These are phyloP conservation scores for Pyrenophora seminiperda DNA, from an alignment of 2,329 filamentous ascomycete species.

Conservation along the genomic window DNA sequence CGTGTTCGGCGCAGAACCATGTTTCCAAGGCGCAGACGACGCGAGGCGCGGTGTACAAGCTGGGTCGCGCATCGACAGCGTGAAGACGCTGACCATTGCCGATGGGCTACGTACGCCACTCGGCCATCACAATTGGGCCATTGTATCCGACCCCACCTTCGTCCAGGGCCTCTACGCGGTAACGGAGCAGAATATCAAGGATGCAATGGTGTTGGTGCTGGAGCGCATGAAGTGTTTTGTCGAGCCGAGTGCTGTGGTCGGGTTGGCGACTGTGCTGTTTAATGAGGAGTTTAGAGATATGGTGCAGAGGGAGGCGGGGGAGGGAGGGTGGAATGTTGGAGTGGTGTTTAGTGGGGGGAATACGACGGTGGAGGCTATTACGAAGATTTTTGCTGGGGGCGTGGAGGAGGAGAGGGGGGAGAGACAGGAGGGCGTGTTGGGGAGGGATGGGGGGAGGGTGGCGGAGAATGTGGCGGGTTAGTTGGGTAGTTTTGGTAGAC, in stretches of 20 bases:
- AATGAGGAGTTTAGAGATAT: constrained; percentile 76
- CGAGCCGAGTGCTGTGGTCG: constrained; percentile 86
- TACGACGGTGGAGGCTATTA: constrained; percentile 66
- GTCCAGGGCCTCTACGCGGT: constrained; percentile 75
- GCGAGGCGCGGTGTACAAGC: constrained; percentile 70
- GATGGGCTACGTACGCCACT: constrained; percentile 88
- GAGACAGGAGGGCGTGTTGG: constrained; percentile 49
- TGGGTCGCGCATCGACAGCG: constrained; percentile 67
- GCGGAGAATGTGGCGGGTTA: constrained; percentile 57
- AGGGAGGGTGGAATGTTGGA: constrained; percentile 73
- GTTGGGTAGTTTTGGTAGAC: neutral
- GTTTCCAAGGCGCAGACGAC: constrained; percentile 83
- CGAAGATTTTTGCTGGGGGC: constrained; percentile 58
- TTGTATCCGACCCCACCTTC: constrained; percentile 74
- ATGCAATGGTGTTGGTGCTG: constrained; percentile 75
- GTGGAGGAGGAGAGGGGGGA: constrained; percentile 37
- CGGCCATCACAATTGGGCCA: constrained; percentile 73
- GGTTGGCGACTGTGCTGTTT: constrained; percentile 78
- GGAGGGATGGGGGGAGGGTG: constrained; percentile 47
- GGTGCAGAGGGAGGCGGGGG: constrained; percentile 72
- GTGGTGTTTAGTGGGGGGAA: constrained; percentile 68
- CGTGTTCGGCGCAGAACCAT: constrained; percentile 88
- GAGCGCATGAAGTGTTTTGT: constrained; percentile 91
- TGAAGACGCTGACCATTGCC: constrained; percentile 80
- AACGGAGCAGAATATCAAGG: constrained; percentile 79